Conservation (phyloP, 169 alveolate genomes). For the Eimeria maxima region DNA sequence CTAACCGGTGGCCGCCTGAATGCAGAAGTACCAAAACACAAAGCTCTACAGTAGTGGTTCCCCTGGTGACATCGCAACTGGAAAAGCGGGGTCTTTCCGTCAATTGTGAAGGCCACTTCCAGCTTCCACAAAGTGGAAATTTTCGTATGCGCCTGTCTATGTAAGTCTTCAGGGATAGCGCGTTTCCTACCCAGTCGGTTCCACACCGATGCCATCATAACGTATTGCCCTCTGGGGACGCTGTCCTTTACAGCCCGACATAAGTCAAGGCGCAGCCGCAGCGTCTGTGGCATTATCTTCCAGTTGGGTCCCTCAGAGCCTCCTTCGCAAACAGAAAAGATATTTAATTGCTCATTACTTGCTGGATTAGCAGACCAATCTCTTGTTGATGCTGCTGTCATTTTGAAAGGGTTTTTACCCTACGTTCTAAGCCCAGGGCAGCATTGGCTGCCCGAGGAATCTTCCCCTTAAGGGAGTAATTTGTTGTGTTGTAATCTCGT, state of each 20-base stretch:
- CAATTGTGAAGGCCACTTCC: not conserved
- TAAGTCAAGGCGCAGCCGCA: slow-evolving; percentile 85
- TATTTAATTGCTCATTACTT: not conserved
- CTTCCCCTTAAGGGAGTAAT: slow-evolving; percentile 56
- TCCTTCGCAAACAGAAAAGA: slow-evolving; percentile 43
- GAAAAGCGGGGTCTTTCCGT: not conserved
- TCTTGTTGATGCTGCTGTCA: not conserved
- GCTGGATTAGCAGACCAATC: not conserved
- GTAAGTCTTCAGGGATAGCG: not conserved
- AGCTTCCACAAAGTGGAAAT: not conserved
- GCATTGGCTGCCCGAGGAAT: slow-evolving; percentile 60
- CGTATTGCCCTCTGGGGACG: slow-evolving; percentile 89
- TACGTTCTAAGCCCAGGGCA: slow-evolving; percentile 64
- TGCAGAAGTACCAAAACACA: not conserved
- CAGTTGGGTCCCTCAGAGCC: slow-evolving; percentile 67
- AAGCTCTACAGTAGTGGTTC: not conserved
- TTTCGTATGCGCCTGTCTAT: not conserved
- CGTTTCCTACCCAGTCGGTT: slow-evolving; percentile 84
- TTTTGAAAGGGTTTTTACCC: not conserved
- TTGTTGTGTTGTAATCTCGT: slow-evolving; percentile 58
- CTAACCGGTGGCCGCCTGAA: slow-evolving; percentile 69
- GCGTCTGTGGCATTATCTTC: slow-evolving; percentile 74
- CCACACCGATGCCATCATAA: slow-evolving; percentile 85
- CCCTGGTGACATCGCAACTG: not conserved
- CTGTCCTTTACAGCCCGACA: slow-evolving; percentile 89